Percentiles rank a stretch among this genome's conserved stretches.
Conservation (phyloP, 2,329 filamentous ascomycete species). For the Colletotrichum aenigma region DNA sequence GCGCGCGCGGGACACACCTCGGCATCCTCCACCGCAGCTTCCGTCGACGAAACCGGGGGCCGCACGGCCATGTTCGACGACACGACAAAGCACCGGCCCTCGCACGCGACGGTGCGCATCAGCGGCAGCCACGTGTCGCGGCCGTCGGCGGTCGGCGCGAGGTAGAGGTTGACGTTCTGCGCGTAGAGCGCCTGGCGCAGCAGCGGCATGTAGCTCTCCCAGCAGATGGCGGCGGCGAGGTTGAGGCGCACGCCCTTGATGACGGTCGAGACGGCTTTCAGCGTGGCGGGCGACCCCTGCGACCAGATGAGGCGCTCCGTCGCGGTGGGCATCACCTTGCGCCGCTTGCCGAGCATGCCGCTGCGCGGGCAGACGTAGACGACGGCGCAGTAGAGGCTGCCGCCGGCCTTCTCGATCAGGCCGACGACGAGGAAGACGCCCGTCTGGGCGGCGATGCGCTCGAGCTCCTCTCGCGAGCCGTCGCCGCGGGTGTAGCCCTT, state of each 20-base stretch:
- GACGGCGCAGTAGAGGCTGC: slow-evolving; percentile 82
- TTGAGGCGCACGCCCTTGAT: slow-evolving; percentile 82
- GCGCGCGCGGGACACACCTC: background rate
- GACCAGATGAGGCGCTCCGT: slow-evolving; percentile 88
- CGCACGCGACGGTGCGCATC: slow-evolving; percentile 81
- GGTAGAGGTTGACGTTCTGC: slow-evolving; percentile 90
- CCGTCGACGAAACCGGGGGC: slow-evolving; percentile 39
- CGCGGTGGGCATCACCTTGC: slow-evolving; percentile 92
- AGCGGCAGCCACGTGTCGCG: slow-evolving; percentile 82
- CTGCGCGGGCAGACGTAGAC: slow-evolving; percentile 79
- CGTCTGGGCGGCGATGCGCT: slow-evolving; percentile 75
- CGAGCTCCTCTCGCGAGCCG: slow-evolving; percentile 79
- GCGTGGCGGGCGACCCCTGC: slow-evolving; percentile 78
- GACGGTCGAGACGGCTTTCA: slow-evolving; percentile 78
- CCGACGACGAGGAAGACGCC: slow-evolving; percentile 85
- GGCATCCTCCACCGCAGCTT: background rate
- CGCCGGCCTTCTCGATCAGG: slow-evolving; percentile 78
- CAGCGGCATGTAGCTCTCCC: slow-evolving; percentile 96
- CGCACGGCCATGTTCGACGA: slow-evolving; percentile 83
- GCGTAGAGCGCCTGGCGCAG: slow-evolving; percentile 82
- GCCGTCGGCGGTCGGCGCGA: slow-evolving; percentile 87
- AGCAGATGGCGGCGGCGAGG: slow-evolving; percentile 88
- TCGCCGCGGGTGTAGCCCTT: slow-evolving; percentile 49
- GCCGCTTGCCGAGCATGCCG: slow-evolving; percentile 81
- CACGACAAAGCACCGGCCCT: slow-evolving; percentile 85